Base-by-base conservation (phyloP, 805 yeast genomes). In the Candida maesae region DNA sequence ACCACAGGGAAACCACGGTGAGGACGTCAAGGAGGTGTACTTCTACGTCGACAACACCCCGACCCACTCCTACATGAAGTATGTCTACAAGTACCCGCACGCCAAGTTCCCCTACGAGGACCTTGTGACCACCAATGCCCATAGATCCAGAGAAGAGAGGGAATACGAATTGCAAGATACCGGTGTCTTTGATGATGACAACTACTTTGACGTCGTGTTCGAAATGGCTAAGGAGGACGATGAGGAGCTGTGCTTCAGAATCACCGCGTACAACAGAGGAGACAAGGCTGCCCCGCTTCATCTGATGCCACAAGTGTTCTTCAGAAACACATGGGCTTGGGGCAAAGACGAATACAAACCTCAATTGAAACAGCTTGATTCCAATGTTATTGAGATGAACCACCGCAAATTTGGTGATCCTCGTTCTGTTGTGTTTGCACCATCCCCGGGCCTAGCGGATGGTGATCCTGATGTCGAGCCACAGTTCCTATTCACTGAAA, bases 251-350 rank as follows among this genome's bases (percentile, higher is more conserved):
- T 74, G 76, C 59, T 88, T 90, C 67, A 70, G 95, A 57, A 73
- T 89, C 49, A 89, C 96, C 10, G 96, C 95, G 31, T 84, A 84
- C 60, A 89, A 89, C 61, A 71, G 96, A 49, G 80, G 93, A 28
- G 77, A 76, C 41, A 79, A 84, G 41, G 73, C 93, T 5, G 96
- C 96, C n/a, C 95, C 95, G 2, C 67, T 89, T 45, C 95, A 88
- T 62, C 74, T 90, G 33, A 63, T 85, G 46, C 97, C 97, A 9
- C 96, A 89, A 51, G 65, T 86, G 23, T 78, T 80, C 50, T 85
- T 81, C 65, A 75, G 96, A 66, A 89, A 89, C 65, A 85, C 93
- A 13, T 89, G 97, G 97, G 68, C 83, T n/a, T 89, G 96, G 96
- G 87, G 90, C 34, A 66, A 73, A 45, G 79, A 75, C 42, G 64